Evolutionary conservation across 306 rosid species (phyloP).

Genomic region (Senna tora): DNA sequence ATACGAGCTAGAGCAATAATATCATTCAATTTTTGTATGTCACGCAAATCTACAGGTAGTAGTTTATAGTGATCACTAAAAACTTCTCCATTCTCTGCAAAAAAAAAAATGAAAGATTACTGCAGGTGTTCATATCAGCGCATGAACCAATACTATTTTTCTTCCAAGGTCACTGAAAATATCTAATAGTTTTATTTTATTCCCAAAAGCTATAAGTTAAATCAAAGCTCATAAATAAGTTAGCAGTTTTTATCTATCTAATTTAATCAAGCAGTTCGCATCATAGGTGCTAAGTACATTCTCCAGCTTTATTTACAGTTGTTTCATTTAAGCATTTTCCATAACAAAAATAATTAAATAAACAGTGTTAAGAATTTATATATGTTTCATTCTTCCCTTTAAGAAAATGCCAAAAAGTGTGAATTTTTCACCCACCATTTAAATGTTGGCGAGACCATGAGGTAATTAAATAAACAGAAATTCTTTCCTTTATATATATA

Average conservation of each 20-base stretch:
- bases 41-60: slow-evolving; percentile 86
- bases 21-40: slow-evolving; percentile 57
- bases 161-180: slow-evolving; percentile 18
- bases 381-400: background rate
- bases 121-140: slow-evolving; percentile 30
- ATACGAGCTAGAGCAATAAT: slow-evolving; percentile 69
- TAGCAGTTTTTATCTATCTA: no score
- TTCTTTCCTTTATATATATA: background rate
- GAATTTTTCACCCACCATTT: slow-evolving; percentile 1
- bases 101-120: slow-evolving; percentile 34
- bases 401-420: background rate
- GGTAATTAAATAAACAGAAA: background rate
- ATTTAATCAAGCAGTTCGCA: slow-evolving; percentile 1
- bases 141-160: slow-evolving; percentile 15
- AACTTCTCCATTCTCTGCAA: slow-evolving; percentile 92
- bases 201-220: slow-evolving; percentile 15
- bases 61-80: slow-evolving; percentile 79
- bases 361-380: background rate
- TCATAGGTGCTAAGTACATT: background rate
- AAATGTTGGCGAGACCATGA: background rate
- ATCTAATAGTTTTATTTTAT: slow-evolving; percentile 13
- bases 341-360: slow-evolving; percentile 2
- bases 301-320: background rate
- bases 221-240: slow-evolving; percentile 14
- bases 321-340: slow-evolving; percentile 19